Base-by-base conservation (phyloP, 495 filamentous ascomycete genomes). In the Parathielavia appendiculata region DNA sequence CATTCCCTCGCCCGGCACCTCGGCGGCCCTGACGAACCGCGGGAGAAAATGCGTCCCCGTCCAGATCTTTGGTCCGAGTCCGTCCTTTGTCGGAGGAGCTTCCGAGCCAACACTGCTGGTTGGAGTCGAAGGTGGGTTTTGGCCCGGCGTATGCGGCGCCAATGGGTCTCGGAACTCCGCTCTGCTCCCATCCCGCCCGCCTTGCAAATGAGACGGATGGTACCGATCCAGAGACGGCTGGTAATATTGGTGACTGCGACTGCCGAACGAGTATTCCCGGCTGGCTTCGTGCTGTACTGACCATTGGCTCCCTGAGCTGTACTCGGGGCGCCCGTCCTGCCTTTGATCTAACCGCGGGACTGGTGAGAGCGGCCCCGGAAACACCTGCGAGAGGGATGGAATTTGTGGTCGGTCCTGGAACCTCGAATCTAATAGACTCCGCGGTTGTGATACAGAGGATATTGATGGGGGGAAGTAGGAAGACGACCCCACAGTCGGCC, bases 1-100 rank as follows among this genome's bases (percentile, higher is more conserved):
- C 53, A 86, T 65, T 1, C 90, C 90, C 68, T 95, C 88, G 13
- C 88, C 89, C 0, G 86, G 85, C 7, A 92, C 77, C 57, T 86
- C 82, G 19, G 75, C 77, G 36, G 78, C 75, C 57, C 75, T 69
- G 41, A 83, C 77, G 58, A 83, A 83, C n/a, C 81, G 75, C 43
- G 81, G 81, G 36, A 84, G 66, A 54, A 82, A 84, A 39, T 83
- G 79, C 16, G 78, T 81, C 32, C 80, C 81, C 6, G 79, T 82
- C 81, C 81, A 84, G 50, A 83, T 83, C 70, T 81, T 83, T 23
- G 80, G 80, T 8, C 80, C 80, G 39, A 83, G 67, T 3, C 76
- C 77, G 63, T 83, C 80, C 62, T 83, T 83, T 16, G 69, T 69
- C 1, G 73, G 73, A 7, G 67, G 59, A 12, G 69, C 69, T 49